phyloP scores from a whole-genome alignment of 2,329 filamentous ascomycete species.

The Trichoderma koningii region DNA sequence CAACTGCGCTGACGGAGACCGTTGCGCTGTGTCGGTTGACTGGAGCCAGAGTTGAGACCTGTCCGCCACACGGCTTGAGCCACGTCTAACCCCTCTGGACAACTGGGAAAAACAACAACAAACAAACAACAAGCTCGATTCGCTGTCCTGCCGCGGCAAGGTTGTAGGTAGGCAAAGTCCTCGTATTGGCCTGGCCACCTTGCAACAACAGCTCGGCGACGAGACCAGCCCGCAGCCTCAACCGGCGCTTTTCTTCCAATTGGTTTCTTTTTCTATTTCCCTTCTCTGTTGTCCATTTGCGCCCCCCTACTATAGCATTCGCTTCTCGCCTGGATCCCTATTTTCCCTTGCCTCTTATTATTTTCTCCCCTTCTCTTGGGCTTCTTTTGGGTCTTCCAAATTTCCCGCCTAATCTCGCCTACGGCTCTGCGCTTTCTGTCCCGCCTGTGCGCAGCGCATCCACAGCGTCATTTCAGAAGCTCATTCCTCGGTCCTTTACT shows the following conservation, averaged over 20 bases:
- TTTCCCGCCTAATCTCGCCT: slow-evolving; percentile 9
- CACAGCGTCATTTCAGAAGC: slow-evolving; percentile 18
- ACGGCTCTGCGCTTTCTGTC: slow-evolving; percentile 5
- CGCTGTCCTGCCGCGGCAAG: slow-evolving; percentile 10
- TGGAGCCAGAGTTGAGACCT: slow-evolving; percentile 5
- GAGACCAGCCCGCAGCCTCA: not conserved
- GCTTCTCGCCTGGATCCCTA: not conserved
- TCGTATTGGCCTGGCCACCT: slow-evolving; percentile 4
- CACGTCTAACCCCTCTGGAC: slow-evolving; percentile 17
- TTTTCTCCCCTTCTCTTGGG: slow-evolving; percentile 8
- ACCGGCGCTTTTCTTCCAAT: slow-evolving; percentile 1
- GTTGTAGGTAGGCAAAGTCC: not conserved
- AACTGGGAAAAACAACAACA: slow-evolving; percentile 13
- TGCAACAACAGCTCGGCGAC: slow-evolving; percentile 9
- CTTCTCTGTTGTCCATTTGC: too few relatives aligned
- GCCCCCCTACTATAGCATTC: not conserved
- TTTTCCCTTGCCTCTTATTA: not conserved
- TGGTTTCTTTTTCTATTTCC: not conserved
- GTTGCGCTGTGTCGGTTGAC: slow-evolving; percentile 4
- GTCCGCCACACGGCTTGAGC: slow-evolving; percentile 17
- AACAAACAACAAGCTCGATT: slow-evolving; percentile 6
- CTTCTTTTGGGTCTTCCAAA: slow-evolving; percentile 7
- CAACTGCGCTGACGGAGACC: not conserved
- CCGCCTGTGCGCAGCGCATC: slow-evolving; percentile 20
- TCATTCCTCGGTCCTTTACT: slow-evolving; percentile 3